These are phyloP conservation scores for Volvariella volvacea DNA, from an alignment of 1,284 basidiomycete species.

Conservation along the genomic window DNA sequence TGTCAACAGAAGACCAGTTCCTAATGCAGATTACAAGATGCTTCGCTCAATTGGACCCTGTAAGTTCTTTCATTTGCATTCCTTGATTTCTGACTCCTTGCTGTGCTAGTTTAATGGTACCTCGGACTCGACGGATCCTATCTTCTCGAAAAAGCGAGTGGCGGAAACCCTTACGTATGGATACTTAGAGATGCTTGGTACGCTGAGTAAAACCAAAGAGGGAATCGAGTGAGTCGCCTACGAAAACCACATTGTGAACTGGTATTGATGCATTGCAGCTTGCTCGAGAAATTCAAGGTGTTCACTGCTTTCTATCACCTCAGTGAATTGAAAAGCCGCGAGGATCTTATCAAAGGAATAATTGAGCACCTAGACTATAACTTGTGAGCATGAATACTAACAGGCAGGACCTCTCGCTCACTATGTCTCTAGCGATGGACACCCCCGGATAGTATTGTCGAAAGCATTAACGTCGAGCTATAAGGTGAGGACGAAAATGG, in stretches of 20 bases:
- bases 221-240: constrained; percentile 72
- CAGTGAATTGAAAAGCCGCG: constrained; percentile 83
- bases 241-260: background rate
- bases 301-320: constrained; percentile 96
- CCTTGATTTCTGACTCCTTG: background rate
- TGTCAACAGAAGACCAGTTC: constrained; percentile 81
- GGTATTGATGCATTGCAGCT: constrained; percentile 32
- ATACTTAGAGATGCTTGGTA: constrained; percentile 95
- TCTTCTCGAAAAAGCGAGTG: constrained; percentile 84
- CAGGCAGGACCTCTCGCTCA: background rate
- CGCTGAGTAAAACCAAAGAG: constrained; percentile 79
- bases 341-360: constrained; percentile 88
- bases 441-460: constrained; percentile 85
- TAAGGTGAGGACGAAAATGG: constrained; percentile 41
- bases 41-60: constrained; percentile 90
- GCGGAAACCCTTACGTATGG: constrained; percentile 83
- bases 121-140: constrained; percentile 59
- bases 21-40: constrained; percentile 82
- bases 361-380: constrained; percentile 90
- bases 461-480: constrained; percentile 93
- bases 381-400: constrained; percentile 46
- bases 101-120: constrained; percentile 53
- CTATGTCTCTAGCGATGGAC: constrained; percentile 72
- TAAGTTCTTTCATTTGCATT: constrained; percentile 29
- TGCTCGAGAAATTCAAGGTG: constrained; percentile 87